Percentiles rank a stretch among this genome's conserved stretches.
Evolutionary conservation across 2,329 filamentous ascomycete genomes (phyloP).

Genomic region (Lasiodiplodia sp.): DNA sequence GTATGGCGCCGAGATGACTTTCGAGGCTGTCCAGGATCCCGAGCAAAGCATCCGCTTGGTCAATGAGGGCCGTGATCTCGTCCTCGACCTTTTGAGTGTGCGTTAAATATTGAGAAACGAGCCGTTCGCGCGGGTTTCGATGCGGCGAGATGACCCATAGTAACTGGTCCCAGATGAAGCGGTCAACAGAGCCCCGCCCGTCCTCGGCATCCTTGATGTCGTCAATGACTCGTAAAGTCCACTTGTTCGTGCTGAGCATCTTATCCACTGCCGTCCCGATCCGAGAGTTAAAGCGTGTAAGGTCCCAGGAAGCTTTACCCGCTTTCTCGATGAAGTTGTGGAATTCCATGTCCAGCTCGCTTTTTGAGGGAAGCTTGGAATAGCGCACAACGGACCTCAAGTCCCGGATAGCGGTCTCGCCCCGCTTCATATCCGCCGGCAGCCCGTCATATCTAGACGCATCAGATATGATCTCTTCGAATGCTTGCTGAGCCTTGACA

Average conservation of each 20-base stretch:
- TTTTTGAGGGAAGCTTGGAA: conserved; percentile 70
- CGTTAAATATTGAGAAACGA: conserved; percentile 77
- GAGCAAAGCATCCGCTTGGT: conserved; percentile 73
- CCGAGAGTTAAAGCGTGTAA: conserved; percentile 78
- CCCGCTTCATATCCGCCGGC: conserved; percentile 80
- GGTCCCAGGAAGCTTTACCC: conserved; percentile 67
- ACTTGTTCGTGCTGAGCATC: conserved; percentile 76
- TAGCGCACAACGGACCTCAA: conserved; percentile 75
- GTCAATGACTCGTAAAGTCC: conserved; percentile 59
- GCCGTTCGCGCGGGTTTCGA: conserved; percentile 51
- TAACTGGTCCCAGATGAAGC: conserved; percentile 39
- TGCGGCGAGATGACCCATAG: conserved; percentile 50
- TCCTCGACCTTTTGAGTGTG: conserved; percentile 75
- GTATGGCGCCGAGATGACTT: conserved; percentile 72
- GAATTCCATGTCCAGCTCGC: conserved; percentile 78
- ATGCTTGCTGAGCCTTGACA: conserved; percentile 75
- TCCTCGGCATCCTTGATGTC: conserved; percentile 43
- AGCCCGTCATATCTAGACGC: conserved; percentile 71
- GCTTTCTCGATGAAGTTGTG: conserved; percentile 77
- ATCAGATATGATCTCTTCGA: conserved; percentile 77
- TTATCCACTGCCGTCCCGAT: conserved; percentile 77
- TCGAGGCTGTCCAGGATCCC: conserved; percentile 72
- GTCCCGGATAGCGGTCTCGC: conserved; percentile 77
- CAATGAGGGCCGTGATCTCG: conserved; percentile 71
- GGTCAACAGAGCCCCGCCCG: conserved; percentile 46